These are phyloP conservation scores for Zalerion maritima DNA, from an alignment of 495 filamentous ascomycete species.

Conservation along the genomic window DNA sequence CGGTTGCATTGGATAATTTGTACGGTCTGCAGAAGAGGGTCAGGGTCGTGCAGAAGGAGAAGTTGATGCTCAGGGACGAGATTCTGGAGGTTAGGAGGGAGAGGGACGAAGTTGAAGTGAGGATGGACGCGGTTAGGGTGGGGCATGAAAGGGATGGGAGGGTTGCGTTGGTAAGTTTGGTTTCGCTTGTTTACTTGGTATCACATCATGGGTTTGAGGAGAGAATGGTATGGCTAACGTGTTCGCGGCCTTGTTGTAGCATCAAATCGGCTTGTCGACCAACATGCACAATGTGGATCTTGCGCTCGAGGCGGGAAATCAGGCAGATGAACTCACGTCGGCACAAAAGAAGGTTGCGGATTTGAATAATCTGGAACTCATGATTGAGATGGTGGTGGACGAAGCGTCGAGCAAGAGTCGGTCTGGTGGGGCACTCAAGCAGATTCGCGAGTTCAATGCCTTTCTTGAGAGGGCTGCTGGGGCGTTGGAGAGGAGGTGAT, in stretches of 20 bases:
- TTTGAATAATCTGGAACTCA: slow-evolving; percentile 31
- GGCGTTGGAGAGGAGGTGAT: slow-evolving; percentile 28
- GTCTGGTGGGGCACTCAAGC: slow-evolving; percentile 32
- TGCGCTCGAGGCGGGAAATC: slow-evolving; percentile 31
- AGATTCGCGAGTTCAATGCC: slow-evolving; percentile 40
- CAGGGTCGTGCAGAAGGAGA: slow-evolving; percentile 48
- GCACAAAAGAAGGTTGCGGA: slow-evolving; percentile 25
- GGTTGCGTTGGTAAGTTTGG: slow-evolving; percentile 26
- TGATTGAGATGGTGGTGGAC: slow-evolving; percentile 30
- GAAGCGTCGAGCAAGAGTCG: slow-evolving; percentile 27
- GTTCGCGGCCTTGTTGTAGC: slow-evolving; percentile 15
- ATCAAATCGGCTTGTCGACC: slow-evolving; percentile 32
- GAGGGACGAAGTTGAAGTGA: slow-evolving; percentile 49
- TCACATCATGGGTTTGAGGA: background rate
- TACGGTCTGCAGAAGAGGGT: slow-evolving; percentile 48
- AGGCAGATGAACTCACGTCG: slow-evolving; percentile 20
- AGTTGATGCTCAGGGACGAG: slow-evolving; percentile 46
- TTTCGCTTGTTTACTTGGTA: background rate
- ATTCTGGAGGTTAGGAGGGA: slow-evolving; percentile 48
- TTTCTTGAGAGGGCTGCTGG: slow-evolving; percentile 38
- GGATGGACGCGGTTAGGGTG: slow-evolving; percentile 53
- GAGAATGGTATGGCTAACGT: slow-evolving; percentile 1
- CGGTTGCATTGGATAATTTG: slow-evolving; percentile 48
- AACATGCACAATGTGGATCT: slow-evolving; percentile 42
- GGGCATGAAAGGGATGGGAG: slow-evolving; percentile 38